Conservation (phyloP, 306 rosid genomes). For the Prinsepia uniflora region DNA sequence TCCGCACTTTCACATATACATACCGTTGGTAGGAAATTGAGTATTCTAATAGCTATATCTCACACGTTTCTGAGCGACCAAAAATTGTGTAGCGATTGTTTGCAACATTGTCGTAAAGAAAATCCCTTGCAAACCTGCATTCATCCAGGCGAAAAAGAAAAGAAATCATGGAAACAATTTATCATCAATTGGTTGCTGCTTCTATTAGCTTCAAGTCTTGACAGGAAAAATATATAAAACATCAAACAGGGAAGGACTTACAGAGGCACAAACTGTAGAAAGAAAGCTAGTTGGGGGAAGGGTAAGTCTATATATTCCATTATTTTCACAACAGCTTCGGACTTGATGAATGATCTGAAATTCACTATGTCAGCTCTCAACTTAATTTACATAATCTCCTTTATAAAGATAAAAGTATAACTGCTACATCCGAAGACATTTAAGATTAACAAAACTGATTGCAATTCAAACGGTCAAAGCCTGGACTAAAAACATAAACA, state of each 20-base stretch:
- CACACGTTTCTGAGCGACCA: slow-evolving; percentile 87
- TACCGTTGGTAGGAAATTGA: not conserved
- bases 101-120: slow-evolving; percentile 82
- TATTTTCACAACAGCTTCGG: slow-evolving; percentile 89
- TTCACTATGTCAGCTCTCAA: slow-evolving; percentile 24
- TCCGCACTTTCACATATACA: slow-evolving; percentile 9
- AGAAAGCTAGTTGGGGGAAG: slow-evolving; percentile 73
- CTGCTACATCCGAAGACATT: not conserved
- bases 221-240: not conserved
- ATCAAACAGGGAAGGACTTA: slow-evolving; percentile 37
- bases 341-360: slow-evolving; percentile 74
- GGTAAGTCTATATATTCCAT: slow-evolving; percentile 87
- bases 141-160: slow-evolving; percentile 1
- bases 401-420: not conserved
- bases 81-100: slow-evolving; percentile 78
- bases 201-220: not conserved
- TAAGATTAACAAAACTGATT: not conserved
- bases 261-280: slow-evolving; percentile 72
- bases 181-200: slow-evolving; percentile 4
- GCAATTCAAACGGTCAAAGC: not conserved
- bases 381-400: slow-evolving; percentile 19
- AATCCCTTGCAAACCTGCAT: slow-evolving; percentile 72
- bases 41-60: slow-evolving; percentile 38
- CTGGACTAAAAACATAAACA: not conserved
- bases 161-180: not conserved